A percentile compares a stretch with the other conserved stretches of the same genome.
phyloP scores from a whole-genome alignment of 192 early-diverging fungal species.

The Diversispora eburnea region DNA sequence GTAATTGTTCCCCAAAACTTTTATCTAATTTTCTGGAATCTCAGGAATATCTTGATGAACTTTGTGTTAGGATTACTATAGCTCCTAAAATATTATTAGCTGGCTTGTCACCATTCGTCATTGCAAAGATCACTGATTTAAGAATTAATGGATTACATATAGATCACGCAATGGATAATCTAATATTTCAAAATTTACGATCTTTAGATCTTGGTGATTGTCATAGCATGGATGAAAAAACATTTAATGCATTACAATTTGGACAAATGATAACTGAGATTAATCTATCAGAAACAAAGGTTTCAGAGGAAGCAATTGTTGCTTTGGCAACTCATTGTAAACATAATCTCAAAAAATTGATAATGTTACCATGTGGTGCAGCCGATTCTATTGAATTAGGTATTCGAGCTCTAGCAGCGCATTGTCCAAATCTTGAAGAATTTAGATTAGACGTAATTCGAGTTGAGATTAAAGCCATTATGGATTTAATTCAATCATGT shows the following conservation, averaged over 20 bases:
- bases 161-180: conserved; percentile 7
- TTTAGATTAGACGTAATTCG: conserved; percentile 25
- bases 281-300: conserved; percentile 20
- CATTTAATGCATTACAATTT: conserved; percentile 14
- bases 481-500: conserved; percentile 19
- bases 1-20: conserved; percentile 1
- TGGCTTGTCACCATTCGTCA: not conserved
- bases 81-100: conserved; percentile 7
- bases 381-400: conserved; percentile 23
- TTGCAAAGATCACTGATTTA: conserved; percentile 22
- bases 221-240: conserved; percentile 7
- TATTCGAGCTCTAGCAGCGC: conserved; percentile 8
- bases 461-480: conserved; percentile 18
- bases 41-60: conserved; percentile 19
- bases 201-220: conserved; percentile 18
- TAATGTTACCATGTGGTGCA: conserved; percentile 21
- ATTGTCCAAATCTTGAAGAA: conserved; percentile 19
- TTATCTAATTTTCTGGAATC: not conserved
- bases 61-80: conserved; percentile 12
- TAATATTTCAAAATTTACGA: conserved; percentile 6
- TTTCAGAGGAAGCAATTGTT: conserved; percentile 19
- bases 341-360: conserved; percentile 12
- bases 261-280: conserved; percentile 17
- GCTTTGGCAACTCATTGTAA: conserved; percentile 15
- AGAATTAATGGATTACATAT: conserved; percentile 14